Percentiles rank a stretch among this genome's conserved stretches.
Conservation (phyloP, 2,329 filamentous ascomycete genomes). For the Atkinsonella texensis region DNA sequence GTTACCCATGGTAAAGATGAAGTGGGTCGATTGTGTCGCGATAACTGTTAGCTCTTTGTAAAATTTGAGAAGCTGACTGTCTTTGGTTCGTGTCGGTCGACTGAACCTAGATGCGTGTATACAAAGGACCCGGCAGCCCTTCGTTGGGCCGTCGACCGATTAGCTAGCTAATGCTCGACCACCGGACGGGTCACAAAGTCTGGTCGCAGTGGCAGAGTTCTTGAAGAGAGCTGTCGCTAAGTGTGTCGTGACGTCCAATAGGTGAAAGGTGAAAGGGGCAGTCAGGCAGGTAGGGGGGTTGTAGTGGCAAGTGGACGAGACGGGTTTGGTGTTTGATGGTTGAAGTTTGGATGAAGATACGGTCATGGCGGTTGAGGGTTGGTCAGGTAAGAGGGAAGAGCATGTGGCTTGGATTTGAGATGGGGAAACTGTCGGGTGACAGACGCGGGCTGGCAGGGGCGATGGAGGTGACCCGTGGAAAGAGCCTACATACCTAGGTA, state of each 20-base stretch:
- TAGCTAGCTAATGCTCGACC: not conserved
- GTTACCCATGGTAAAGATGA: conserved; percentile 41
- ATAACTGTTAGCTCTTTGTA: not conserved
- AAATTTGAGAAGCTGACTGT: not conserved
- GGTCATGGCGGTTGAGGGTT: conserved; percentile 1
- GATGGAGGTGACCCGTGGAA: not conserved
- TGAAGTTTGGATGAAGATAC: not conserved
- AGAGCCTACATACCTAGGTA: too few relatives aligned
- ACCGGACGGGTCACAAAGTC: not conserved
- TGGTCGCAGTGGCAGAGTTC: not conserved
- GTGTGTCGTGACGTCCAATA: not conserved
- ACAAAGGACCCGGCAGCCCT: not conserved
- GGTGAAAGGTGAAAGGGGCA: not conserved
- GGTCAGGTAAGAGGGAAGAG: not conserved
- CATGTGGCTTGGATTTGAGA: conserved; percentile 1
- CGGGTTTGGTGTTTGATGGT: conserved; percentile 1
- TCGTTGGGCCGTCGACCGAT: not conserved
- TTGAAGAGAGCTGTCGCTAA: not conserved
- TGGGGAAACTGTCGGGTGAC: conserved; percentile 1
- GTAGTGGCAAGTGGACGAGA: conserved; percentile 1
- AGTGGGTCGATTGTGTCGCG: not conserved
- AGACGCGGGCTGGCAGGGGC: not conserved
- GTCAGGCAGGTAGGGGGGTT: not conserved
- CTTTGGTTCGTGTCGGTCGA: not conserved
- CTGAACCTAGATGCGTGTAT: not conserved